A percentile compares a stretch with the other conserved stretches of the same genome.
These are phyloP conservation scores for Plasmodium adleri DNA, from an alignment of 169 alveolate species.

Conservation along the genomic window DNA sequence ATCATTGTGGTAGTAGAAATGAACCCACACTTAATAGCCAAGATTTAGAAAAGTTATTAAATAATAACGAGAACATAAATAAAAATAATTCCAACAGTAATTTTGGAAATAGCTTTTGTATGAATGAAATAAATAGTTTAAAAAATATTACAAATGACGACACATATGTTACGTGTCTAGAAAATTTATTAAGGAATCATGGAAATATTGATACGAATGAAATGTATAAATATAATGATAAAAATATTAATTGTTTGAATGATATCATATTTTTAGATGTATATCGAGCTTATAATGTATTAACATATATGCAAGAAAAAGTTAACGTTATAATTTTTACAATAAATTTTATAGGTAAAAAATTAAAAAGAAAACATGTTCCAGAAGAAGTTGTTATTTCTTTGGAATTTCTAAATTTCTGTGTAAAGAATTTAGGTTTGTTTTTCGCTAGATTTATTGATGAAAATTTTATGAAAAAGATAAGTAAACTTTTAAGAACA, in stretches of 20 bases:
- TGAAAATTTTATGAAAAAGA: constrained; percentile 82
- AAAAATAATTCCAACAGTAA: constrained; percentile 32
- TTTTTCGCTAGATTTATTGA: constrained; percentile 81
- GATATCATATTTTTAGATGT: constrained; percentile 76
- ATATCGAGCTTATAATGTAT: constrained; percentile 75
- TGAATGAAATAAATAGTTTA: constrained; percentile 55
- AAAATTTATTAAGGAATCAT: constrained; percentile 75
- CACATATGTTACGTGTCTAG: constrained; percentile 69
- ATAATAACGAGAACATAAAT: constrained; percentile 37
- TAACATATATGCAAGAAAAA: constrained; percentile 77
- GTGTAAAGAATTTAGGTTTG: constrained; percentile 81
- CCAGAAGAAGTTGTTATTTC: constrained; percentile 86
- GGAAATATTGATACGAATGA: constrained; percentile 77
- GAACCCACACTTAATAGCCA: constrained; percentile 19
- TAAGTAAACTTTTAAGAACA: constrained; percentile 77
- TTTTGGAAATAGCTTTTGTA: constrained; percentile 35
- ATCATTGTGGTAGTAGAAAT: neutral
- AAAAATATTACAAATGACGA: constrained; percentile 71
- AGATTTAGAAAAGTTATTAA: constrained; percentile 61
- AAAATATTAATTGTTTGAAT: constrained; percentile 72
- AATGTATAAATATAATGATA: constrained; percentile 75
- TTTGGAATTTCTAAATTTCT: constrained; percentile 80
- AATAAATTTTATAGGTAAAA: constrained; percentile 80
- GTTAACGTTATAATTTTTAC: constrained; percentile 65
- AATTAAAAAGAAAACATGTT: constrained; percentile 80